phyloP scores from a whole-genome alignment of 371 early-diverging fungal genomes.

The Rhizomucor pusillus region DNA sequence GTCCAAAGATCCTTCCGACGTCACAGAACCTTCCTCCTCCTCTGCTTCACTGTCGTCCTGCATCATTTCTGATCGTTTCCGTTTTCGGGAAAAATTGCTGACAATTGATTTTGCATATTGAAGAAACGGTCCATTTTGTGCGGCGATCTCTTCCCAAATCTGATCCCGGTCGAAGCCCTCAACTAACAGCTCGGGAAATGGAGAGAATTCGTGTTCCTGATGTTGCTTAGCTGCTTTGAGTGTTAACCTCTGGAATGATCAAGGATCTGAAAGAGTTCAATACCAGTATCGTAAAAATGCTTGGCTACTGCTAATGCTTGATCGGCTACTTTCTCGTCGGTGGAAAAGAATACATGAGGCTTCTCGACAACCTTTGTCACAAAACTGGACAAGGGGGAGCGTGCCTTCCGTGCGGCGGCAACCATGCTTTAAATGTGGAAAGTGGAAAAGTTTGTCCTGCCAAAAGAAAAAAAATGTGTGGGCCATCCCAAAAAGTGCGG shows the following conservation, averaged over 20 bases:
- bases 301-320: conserved; percentile 46
- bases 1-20: conserved; percentile 25
- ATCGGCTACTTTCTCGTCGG: conserved; percentile 33
- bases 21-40: conserved; percentile 26
- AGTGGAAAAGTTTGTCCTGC: no score
- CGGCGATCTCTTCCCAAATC: conserved; percentile 91
- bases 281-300: conserved; percentile 57
- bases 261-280: neutral
- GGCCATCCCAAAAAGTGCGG: no score
- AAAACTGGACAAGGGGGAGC: conserved; percentile 10
- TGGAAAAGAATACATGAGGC: conserved; percentile 48
- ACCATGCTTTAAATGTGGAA: no score
- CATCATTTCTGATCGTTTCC: conserved; percentile 11
- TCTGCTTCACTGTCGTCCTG: conserved; percentile 19
- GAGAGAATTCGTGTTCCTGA: conserved; percentile 44
- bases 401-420: no score
- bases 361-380: conserved; percentile 41
- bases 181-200: conserved; percentile 59
- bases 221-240: conserved; percentile 40
- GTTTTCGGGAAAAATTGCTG: conserved; percentile 22
- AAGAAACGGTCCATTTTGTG: conserved; percentile 83
- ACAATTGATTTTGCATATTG: conserved; percentile 54
- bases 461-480: no score
- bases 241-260: no score
- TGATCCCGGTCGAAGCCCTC: conserved; percentile 86